Percentiles rank a stretch among this genome's conserved stretches.
phyloP scores from a whole-genome alignment of 192 early-diverging fungal species.

The Thamnidium elegans region DNA sequence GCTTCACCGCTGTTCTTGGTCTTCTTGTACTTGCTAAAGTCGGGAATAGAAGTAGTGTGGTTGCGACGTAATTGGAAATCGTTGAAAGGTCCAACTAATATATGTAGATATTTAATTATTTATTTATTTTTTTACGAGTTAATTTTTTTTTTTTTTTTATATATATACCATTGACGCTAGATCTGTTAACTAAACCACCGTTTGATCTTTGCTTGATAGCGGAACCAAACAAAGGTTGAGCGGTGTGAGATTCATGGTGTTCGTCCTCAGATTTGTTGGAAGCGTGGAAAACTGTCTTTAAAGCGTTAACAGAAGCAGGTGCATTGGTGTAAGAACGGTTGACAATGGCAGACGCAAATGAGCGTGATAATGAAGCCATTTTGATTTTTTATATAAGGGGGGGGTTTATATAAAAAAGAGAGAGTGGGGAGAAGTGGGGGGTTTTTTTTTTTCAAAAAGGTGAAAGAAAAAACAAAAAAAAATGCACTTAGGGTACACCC shows the following conservation, averaged over 20 bases:
- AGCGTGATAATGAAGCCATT: conserved; percentile 22
- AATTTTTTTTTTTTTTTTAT: background rate
- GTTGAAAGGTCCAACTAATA: conserved; percentile 25
- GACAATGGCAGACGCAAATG: conserved; percentile 14
- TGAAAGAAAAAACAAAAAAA: too few species aligned
- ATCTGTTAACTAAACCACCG: conserved; percentile 37
- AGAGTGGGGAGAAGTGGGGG: too few species aligned
- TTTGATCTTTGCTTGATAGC: conserved; percentile 32
- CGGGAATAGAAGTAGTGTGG: conserved; percentile 60
- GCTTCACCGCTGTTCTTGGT: conserved; percentile 53
- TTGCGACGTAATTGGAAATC: conserved; percentile 42
- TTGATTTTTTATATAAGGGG: background rate
- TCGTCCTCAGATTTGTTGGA: conserved; percentile 36
- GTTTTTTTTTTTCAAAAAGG: too few species aligned
- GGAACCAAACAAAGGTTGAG: conserved; percentile 14
- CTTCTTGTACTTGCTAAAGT: conserved; percentile 77
- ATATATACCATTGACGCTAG: conserved; percentile 52
- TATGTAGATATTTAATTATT: background rate
- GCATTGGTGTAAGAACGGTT: conserved; percentile 4
- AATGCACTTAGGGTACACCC: background rate
- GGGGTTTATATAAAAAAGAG: too few species aligned
- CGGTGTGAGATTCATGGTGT: conserved; percentile 20
- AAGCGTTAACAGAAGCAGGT: conserved; percentile 18
- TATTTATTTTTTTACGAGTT: background rate
- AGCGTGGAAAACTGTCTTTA: conserved; percentile 44